Evolutionary conservation across 257 asterid species (phyloP).

Genomic region (Voacanga thouarsii): DNA sequence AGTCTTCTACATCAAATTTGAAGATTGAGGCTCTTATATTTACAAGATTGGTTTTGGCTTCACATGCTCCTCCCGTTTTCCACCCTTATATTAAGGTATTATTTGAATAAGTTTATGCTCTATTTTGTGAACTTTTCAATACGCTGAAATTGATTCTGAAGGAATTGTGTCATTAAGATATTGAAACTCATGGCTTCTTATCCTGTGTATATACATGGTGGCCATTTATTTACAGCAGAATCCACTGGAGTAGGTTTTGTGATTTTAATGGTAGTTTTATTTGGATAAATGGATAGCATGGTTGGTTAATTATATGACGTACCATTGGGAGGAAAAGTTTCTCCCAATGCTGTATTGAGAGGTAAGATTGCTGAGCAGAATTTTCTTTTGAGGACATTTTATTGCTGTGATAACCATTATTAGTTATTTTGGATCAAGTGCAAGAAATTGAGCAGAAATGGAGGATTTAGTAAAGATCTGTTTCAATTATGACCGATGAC

Average conservation of each 20-base stretch:
- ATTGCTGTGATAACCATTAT: neutral
- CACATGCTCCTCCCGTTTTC: conserved; percentile 87
- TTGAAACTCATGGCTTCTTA: neutral
- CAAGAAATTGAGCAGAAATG: neutral
- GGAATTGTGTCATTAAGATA: neutral
- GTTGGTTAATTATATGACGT: neutral
- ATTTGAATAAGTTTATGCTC: neutral
- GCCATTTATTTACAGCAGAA: neutral
- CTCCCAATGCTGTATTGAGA: neutral
- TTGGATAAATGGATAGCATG: neutral
- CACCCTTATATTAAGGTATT: conserved; percentile 92
- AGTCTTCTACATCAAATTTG: conserved; percentile 92
- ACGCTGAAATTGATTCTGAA: neutral
- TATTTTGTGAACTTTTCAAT: neutral
- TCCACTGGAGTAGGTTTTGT: neutral
- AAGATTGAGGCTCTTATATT: conserved; percentile 98
- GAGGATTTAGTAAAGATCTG: neutral
- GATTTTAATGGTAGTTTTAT: neutral
- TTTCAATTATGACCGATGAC: neutral
- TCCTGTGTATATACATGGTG: neutral
- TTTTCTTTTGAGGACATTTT: neutral
- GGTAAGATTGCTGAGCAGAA: neutral
- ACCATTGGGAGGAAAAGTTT: neutral
- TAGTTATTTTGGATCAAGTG: neutral
- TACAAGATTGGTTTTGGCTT: conserved; percentile 88